A percentile compares a stretch with the other conserved stretches of the same genome.
Evolutionary conservation across 23 red algal species (phyloP).

Genomic region (Cyanidiococcus yangmingshanensis): DNA sequence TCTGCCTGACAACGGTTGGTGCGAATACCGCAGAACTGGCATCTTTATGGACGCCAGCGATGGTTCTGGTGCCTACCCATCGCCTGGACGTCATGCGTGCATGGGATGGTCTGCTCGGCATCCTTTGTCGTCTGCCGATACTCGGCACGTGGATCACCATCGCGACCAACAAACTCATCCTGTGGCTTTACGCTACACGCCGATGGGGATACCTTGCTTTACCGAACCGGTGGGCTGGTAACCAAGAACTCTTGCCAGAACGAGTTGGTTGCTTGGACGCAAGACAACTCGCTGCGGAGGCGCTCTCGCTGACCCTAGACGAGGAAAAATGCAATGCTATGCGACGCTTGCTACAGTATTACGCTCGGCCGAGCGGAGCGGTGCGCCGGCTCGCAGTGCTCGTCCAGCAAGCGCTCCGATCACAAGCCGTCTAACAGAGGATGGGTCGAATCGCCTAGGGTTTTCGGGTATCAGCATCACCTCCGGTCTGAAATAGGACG

Average conservation of each 20-base stretch:
- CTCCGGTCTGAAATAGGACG: too few species aligned
- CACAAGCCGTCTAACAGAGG: too few species aligned
- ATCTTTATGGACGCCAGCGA: constrained; percentile 7
- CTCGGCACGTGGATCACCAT: not conserved
- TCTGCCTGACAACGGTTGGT: constrained; percentile 25
- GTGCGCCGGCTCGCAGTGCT: constrained; percentile 9
- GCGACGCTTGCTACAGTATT: not conserved
- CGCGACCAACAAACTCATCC: constrained; percentile 13
- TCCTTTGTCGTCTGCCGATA: constrained; percentile 21
- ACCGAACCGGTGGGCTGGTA: constrained; percentile 28
- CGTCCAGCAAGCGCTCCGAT: not conserved
- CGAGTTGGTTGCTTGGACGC: constrained; percentile 2
- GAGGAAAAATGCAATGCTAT: not conserved
- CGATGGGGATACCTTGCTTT: constrained; percentile 25
- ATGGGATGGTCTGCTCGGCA: constrained; percentile 26
- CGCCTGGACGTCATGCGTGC: constrained; percentile 30
- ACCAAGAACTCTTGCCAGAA: constrained; percentile 18
- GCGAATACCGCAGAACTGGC: constrained; percentile 33
- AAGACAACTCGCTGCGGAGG: not conserved
- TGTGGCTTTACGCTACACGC: constrained; percentile 14
- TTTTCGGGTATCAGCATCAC: too few species aligned
- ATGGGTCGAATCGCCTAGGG: too few species aligned
- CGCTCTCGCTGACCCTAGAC: not conserved
- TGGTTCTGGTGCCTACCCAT: constrained; percentile 31
- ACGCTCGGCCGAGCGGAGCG: not conserved